Percentiles rank a stretch among this genome's conserved stretches.
phyloP scores from a whole-genome alignment of 2,329 filamentous ascomycete species.

The Pezicula carpinea region DNA sequence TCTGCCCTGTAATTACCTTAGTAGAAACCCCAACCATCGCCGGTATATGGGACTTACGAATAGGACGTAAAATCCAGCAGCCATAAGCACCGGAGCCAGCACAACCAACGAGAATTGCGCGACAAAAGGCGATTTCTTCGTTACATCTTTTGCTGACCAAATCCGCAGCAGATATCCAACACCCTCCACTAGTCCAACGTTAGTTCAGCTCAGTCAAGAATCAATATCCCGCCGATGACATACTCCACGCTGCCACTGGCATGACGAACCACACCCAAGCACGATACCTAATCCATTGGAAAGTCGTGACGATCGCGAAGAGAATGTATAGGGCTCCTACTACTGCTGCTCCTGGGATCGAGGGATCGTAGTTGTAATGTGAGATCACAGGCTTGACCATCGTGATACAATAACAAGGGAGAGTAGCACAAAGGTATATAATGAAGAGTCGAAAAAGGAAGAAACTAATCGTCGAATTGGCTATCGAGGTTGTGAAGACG shows the following conservation, averaged over 20 bases:
- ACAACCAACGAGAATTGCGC: slow-evolving; percentile 21
- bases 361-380: slow-evolving; percentile 25
- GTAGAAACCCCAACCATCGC: background rate
- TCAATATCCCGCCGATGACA: slow-evolving; percentile 1
- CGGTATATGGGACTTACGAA: slow-evolving; percentile 7
- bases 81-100: slow-evolving; percentile 23
- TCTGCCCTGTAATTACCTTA: slow-evolving; percentile 5
- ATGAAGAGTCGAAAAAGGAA: too few relatives aligned
- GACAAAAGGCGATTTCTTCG: slow-evolving; percentile 8
- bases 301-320: slow-evolving; percentile 21
- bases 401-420: background rate
- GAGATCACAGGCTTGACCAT: background rate
- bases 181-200: slow-evolving; percentile 14
- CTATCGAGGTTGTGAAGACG: too few relatives aligned
- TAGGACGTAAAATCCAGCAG: slow-evolving; percentile 20
- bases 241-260: slow-evolving; percentile 29
- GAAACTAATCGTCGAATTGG: too few relatives aligned
- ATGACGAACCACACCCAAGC: slow-evolving; percentile 30
- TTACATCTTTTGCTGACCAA: slow-evolving; percentile 12
- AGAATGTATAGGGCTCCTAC: slow-evolving; percentile 25
- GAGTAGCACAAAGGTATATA: too few relatives aligned
- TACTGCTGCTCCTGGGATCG: slow-evolving; percentile 24
- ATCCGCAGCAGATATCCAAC: slow-evolving; percentile 19
- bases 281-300: slow-evolving; percentile 30
- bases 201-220: background rate